phyloP scores from a whole-genome alignment of 768 basidiomycete species.

The Coprinellus micaceus region DNA sequence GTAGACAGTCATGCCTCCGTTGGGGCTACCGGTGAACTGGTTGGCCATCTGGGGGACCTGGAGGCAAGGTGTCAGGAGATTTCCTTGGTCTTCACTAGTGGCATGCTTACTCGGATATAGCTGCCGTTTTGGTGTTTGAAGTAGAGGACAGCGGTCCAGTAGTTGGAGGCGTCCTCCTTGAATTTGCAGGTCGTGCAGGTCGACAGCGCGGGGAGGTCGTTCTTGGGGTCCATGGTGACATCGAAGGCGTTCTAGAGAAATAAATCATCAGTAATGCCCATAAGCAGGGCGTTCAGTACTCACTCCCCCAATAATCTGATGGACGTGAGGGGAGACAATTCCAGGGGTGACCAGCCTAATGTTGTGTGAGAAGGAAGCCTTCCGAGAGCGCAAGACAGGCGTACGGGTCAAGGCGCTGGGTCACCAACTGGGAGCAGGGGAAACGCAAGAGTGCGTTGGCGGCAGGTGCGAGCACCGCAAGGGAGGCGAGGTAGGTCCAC shows the following conservation, averaged over 20 bases:
- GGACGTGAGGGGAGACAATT: conserved; percentile 9
- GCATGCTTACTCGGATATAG: conserved; percentile 3
- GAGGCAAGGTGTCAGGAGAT: background rate
- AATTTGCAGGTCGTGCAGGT: conserved; percentile 12
- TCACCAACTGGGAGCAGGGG: conserved; percentile 12
- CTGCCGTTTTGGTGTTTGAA: conserved; percentile 7
- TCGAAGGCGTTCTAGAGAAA: too few species aligned
- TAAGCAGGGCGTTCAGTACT: too few species aligned
- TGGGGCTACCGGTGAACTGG: conserved; percentile 9
- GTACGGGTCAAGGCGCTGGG: conserved; percentile 10
- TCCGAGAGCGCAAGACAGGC: background rate
- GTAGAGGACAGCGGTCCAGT: conserved; percentile 13
- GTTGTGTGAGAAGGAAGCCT: background rate
- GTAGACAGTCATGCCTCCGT: conserved; percentile 14
- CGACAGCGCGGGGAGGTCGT: background rate
- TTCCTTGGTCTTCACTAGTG: background rate
- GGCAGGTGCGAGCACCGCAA: conserved; percentile 7
- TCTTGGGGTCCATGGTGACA: conserved; percentile 4
- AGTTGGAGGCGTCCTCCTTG: conserved; percentile 13
- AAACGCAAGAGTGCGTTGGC: conserved; percentile 11
- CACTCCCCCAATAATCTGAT: conserved; percentile 10
- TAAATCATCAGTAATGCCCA: too few species aligned
- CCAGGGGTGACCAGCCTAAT: conserved; percentile 9
- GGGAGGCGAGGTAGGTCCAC: conserved; percentile 9
- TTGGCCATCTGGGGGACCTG: conserved; percentile 11